Conservation (phyloP, 768 basidiomycete genomes). For the Cystofilobasidium ferigula region DNA sequence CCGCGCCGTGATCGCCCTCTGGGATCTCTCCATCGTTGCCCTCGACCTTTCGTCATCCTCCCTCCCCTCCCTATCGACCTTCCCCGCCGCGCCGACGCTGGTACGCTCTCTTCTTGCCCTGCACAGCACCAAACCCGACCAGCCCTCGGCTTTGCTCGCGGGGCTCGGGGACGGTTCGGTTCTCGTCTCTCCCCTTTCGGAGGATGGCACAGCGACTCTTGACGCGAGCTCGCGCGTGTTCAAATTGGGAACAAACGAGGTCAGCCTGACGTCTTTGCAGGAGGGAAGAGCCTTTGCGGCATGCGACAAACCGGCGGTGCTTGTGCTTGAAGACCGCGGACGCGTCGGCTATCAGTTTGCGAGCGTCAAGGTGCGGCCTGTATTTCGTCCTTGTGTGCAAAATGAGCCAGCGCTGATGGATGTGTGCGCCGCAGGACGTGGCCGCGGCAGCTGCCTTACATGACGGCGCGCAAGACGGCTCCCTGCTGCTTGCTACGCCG, state of each 20-base stretch:
- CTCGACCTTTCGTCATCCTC: slow-evolving; percentile 34
- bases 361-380: slow-evolving; percentile 50
- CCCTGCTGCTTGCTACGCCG: slow-evolving; percentile 52
- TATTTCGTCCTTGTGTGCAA: not conserved
- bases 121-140: not conserved
- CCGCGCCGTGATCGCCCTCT: slow-evolving; percentile 52
- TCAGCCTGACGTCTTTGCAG: not conserved
- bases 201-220: not conserved
- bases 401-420: no score
- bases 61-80: slow-evolving; percentile 39
- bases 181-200: slow-evolving; percentile 37
- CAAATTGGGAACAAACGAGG: slow-evolving; percentile 11
- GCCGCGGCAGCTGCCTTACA: slow-evolving; percentile 44
- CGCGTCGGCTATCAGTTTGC: slow-evolving; percentile 58
- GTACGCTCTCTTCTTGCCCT: slow-evolving; percentile 34
- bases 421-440: slow-evolving; percentile 44
- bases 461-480: slow-evolving; percentile 41
- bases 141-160: slow-evolving; percentile 45
- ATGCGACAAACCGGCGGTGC: slow-evolving; percentile 56
- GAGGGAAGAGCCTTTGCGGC: slow-evolving; percentile 50
- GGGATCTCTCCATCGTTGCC: slow-evolving; percentile 58
- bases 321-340: slow-evolving; percentile 54
- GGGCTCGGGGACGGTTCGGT: slow-evolving; percentile 69
- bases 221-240: slow-evolving; percentile 2
- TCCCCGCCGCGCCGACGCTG: slow-evolving; percentile 34